phyloP scores from a whole-genome alignment of 192 early-diverging fungal species.

The Backusella morwellensis region DNA sequence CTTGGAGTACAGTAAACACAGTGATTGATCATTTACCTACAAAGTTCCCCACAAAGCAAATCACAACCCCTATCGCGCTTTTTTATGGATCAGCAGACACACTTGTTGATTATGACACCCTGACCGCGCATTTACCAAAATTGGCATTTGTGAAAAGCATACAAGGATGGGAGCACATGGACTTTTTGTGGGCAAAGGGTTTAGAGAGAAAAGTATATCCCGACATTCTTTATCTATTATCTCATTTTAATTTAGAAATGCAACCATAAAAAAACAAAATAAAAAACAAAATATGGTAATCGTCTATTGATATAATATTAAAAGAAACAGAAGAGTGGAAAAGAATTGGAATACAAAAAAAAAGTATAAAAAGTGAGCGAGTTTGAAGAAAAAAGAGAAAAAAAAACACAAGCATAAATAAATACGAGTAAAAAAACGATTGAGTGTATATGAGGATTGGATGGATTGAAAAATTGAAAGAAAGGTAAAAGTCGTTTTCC shows the following conservation, averaged over 20 bases:
- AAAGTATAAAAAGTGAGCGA: neutral
- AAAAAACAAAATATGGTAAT: neutral
- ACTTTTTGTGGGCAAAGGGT: conserved; percentile 48
- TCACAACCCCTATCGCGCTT: conserved; percentile 80
- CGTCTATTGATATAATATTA: conserved; percentile 1
- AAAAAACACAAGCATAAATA: neutral
- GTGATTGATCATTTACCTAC: conserved; percentile 59
- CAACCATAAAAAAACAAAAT: neutral
- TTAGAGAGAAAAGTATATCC: conserved; percentile 46
- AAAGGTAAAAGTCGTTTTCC: neutral
- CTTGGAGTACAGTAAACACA: conserved; percentile 40
- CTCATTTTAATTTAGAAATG: conserved; percentile 23
- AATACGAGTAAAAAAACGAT: neutral
- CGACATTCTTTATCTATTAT: conserved; percentile 37
- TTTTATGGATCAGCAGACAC: conserved; percentile 91
- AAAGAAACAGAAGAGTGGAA: neutral
- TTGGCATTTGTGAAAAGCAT: conserved; percentile 58
- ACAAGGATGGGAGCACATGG: conserved; percentile 75
- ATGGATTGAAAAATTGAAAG: neutral
- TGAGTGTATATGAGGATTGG: neutral
- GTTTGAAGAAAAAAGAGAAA: neutral
- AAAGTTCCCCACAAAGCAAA: conserved; percentile 73
- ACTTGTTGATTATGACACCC: conserved; percentile 66
- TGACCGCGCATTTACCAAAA: conserved; percentile 49
- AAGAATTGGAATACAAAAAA: neutral